A percentile compares a stretch with the other conserved stretches of the same genome.
Conservation (phyloP, 148 eudicot species). For the Tetragonia tetragonoides region DNA sequence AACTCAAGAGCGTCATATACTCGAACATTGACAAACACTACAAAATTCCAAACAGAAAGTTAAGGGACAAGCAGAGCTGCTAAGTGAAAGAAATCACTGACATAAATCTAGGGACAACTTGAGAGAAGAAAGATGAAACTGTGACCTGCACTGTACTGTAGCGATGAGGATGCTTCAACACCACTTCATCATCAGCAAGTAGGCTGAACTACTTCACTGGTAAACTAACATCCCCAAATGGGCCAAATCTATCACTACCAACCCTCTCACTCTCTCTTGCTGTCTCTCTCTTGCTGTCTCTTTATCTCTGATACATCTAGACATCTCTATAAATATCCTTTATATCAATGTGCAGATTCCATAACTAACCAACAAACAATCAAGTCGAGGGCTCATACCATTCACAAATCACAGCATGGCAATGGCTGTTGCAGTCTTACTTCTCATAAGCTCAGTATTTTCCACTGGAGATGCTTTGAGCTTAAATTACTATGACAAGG, state of each 20-base stretch:
- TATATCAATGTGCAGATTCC: neutral
- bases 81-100: neutral
- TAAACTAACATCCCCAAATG: conserved; percentile 22
- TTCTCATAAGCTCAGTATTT: conserved; percentile 31
- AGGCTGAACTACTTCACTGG: conserved; percentile 44
- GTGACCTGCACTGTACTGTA: conserved; percentile 22
- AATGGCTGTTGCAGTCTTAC: conserved; percentile 25
- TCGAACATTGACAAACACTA: neutral
- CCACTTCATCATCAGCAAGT: conserved; percentile 43
- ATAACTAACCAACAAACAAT: conserved; percentile 15
- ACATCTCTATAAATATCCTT: conserved; percentile 33
- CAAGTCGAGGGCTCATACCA: neutral
- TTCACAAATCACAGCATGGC: conserved; percentile 38
- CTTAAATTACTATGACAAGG: conserved; percentile 55
- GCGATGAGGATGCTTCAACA: conserved; percentile 37
- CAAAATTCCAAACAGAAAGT: conserved; percentile 5
- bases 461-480: conserved; percentile 48
- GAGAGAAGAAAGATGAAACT: conserved; percentile 8
- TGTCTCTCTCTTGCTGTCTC: neutral
- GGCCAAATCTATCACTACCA: conserved; percentile 23
- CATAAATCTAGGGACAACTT: neutral
- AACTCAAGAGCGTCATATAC: neutral
- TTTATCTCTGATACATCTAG: neutral
- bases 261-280: conserved; percentile 21
- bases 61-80: neutral